These are phyloP conservation scores for Ophiostoma perfectum DNA, from an alignment of 2,329 filamentous ascomycete species.

Conservation along the genomic window DNA sequence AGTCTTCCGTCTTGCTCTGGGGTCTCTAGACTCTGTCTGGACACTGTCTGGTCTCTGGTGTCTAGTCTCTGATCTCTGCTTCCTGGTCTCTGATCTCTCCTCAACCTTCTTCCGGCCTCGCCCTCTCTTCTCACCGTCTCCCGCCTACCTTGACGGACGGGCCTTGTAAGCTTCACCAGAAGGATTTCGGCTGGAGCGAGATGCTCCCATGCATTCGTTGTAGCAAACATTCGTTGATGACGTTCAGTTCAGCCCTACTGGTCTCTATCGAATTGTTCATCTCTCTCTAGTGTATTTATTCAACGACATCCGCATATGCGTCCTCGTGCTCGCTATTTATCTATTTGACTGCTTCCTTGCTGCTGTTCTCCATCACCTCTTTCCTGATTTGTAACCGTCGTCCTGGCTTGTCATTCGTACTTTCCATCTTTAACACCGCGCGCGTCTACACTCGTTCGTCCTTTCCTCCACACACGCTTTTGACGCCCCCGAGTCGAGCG, in stretches of 20 bases:
- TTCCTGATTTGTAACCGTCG: constrained; percentile 2
- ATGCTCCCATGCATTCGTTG: neutral
- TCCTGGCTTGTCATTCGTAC: constrained; percentile 1
- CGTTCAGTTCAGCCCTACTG: neutral
- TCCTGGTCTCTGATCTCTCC: no score
- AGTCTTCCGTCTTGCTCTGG: no score
- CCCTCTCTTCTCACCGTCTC: neutral
- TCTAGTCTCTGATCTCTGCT: no score
- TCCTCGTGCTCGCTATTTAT: neutral
- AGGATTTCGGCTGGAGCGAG: neutral
- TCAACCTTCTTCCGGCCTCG: no score
- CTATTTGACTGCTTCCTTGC: neutral
- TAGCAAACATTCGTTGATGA: neutral
- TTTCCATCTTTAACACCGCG: constrained; percentile 15
- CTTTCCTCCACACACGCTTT: constrained; percentile 7
- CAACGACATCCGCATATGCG: neutral
- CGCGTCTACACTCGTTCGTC: constrained; percentile 13
- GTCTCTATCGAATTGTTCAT: neutral
- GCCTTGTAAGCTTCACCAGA: neutral
- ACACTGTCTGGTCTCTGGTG: neutral
- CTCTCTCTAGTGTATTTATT: neutral
- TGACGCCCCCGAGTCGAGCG: neutral
- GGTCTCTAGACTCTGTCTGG: no score
- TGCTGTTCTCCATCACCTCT: neutral
- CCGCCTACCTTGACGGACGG: neutral